Conservation (phyloP, 2,329 filamentous ascomycete species). For the Stagonosporopsis rhizophila region DNA sequence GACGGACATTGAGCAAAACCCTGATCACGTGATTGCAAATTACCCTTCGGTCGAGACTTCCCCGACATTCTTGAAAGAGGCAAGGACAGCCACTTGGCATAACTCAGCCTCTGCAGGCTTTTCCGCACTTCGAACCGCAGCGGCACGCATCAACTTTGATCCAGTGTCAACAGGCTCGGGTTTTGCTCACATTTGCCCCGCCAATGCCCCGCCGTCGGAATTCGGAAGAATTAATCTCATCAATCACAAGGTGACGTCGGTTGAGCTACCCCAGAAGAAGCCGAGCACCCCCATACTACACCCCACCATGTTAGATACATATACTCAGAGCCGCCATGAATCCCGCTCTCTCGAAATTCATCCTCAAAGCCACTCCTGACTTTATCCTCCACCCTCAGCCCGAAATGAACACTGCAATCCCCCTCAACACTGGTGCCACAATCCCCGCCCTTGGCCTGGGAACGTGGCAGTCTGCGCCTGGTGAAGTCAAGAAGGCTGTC, state of each 20-base stretch:
- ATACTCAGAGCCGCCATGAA: slow-evolving; percentile 45
- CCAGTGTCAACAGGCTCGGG: slow-evolving; percentile 24
- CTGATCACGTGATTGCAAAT: slow-evolving; percentile 20
- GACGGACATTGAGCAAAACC: slow-evolving; percentile 12
- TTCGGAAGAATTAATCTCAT: slow-evolving; percentile 45
- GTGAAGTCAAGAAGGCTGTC: slow-evolving; percentile 58
- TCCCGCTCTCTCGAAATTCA: slow-evolving; percentile 49
- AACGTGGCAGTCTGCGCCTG: slow-evolving; percentile 52
- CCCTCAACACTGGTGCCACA: slow-evolving; percentile 51
- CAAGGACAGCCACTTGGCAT: slow-evolving; percentile 23
- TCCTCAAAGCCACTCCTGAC: slow-evolving; percentile 48
- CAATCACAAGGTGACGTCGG: slow-evolving; percentile 37
- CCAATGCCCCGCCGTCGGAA: slow-evolving; percentile 20
- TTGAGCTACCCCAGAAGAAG: slow-evolving; percentile 20
- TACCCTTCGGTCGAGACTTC: slow-evolving; percentile 26
- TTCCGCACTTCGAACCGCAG: slow-evolving; percentile 16
- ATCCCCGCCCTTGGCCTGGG: slow-evolving; percentile 50
- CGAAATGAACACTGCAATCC: slow-evolving; percentile 49
- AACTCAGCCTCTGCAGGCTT: slow-evolving; percentile 18
- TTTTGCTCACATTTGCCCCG: neutral
- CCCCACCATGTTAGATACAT: slow-evolving; percentile 31
- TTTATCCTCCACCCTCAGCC: slow-evolving; percentile 48
- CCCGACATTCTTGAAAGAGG: slow-evolving; percentile 25
- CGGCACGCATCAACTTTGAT: slow-evolving; percentile 24
- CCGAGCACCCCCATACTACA: slow-evolving; percentile 14